Conservation (phyloP, 441 rosid genomes). For the Pelargonium fulgidum region DNA sequence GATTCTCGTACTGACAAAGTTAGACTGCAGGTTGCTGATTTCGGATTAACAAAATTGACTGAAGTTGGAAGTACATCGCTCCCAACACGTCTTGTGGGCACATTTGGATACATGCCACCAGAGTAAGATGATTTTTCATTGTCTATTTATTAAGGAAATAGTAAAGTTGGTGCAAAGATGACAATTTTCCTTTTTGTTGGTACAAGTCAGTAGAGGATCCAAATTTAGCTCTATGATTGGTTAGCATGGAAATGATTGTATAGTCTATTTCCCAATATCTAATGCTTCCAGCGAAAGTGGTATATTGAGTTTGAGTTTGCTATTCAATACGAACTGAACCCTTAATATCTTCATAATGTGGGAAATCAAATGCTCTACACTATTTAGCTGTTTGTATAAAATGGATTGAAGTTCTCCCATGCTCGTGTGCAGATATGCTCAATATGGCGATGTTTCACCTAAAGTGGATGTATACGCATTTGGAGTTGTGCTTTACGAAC, state of each 20-base stretch:
- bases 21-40: slow-evolving; percentile 77
- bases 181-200: too few species aligned
- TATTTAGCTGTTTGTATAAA: not conserved
- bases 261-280: too few species aligned
- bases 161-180: too few species aligned
- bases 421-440: slow-evolving; percentile 56
- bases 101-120: slow-evolving; percentile 99
- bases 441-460: slow-evolving; percentile 86
- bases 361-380: too few species aligned
- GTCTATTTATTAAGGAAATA: not conserved
- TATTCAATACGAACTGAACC: too few species aligned
- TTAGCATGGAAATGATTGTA: too few species aligned
- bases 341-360: too few species aligned
- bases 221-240: too few species aligned
- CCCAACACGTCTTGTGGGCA: slow-evolving; percentile 81
- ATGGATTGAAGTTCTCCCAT: not conserved
- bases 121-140: slow-evolving; percentile 46
- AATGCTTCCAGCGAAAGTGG: too few species aligned
- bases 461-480: slow-evolving; percentile 91
- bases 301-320: too few species aligned
- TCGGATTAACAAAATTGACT: slow-evolving; percentile 80
- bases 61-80: slow-evolving; percentile 70
- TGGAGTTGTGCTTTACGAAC: slow-evolving; percentile 92
- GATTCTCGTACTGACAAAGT: slow-evolving; percentile 13
- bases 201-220: too few species aligned